These are phyloP conservation scores for Thyridium curvatum DNA, from an alignment of 2,329 filamentous ascomycete species.

Conservation along the genomic window DNA sequence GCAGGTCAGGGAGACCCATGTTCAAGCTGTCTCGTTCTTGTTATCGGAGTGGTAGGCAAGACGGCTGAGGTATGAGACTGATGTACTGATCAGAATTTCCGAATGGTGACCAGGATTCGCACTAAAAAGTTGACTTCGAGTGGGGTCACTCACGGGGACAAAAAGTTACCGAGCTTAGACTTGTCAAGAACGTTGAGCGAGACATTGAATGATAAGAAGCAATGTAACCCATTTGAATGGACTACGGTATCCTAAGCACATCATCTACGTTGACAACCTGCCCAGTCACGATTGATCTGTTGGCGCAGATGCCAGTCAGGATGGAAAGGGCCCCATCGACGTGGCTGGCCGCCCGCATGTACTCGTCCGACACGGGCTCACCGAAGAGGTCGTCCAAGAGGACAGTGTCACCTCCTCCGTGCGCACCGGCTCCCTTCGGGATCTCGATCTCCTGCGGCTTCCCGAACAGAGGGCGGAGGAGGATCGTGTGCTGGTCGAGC, in stretches of 20 bases:
- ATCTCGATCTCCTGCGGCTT: constrained; percentile 51
- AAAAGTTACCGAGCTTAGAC: too few species aligned
- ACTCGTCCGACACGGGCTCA: constrained; percentile 41
- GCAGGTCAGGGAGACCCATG: too few species aligned
- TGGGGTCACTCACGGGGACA: too few species aligned
- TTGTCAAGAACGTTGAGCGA: too few species aligned
- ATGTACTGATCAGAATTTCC: too few species aligned
- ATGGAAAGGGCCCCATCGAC: constrained; percentile 54
- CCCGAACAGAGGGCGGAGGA: constrained; percentile 47
- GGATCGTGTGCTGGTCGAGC: constrained; percentile 40
- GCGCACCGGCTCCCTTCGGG: constrained; percentile 43
- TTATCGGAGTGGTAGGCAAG: too few species aligned
- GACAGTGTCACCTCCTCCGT: constrained; percentile 54
- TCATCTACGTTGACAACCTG: constrained; percentile 51
- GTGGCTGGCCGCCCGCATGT: constrained; percentile 49
- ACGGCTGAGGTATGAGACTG: too few species aligned
- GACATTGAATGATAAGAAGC: too few species aligned
- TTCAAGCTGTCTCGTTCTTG: too few species aligned
- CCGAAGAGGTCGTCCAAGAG: constrained; percentile 53
- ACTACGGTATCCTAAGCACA: constrained; percentile 29
- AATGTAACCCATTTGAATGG: too few species aligned
- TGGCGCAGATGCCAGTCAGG: constrained; percentile 53
- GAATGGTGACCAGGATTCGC: too few species aligned
- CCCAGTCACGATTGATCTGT: constrained; percentile 49
- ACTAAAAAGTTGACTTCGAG: too few species aligned